Evolutionary conservation across 2,329 filamentous ascomycete species (phyloP).

Genomic region (Trichoderma koningii): DNA sequence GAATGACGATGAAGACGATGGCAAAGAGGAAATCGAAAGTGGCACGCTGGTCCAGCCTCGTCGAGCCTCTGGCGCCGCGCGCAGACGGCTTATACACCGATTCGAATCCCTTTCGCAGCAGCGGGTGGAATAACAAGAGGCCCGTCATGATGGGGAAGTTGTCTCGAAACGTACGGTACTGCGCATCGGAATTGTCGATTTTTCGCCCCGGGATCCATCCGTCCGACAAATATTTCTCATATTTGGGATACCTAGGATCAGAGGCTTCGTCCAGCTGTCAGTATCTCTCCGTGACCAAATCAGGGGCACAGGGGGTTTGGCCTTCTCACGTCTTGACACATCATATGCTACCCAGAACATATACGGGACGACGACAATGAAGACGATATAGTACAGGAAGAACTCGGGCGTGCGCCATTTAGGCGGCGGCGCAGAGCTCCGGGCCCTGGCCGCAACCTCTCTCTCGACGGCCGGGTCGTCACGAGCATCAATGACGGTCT

Average conservation of each 20-base stretch:
- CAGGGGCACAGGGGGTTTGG: background rate
- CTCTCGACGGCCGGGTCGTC: slow-evolving; percentile 44
- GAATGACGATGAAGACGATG: slow-evolving; percentile 70
- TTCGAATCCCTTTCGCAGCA: slow-evolving; percentile 74
- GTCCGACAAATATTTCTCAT: slow-evolving; percentile 66
- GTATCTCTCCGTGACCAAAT: background rate
- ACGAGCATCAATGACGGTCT: slow-evolving; percentile 56
- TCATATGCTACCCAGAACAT: slow-evolving; percentile 92
- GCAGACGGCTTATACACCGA: slow-evolving; percentile 45
- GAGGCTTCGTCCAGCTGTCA: slow-evolving; percentile 55
- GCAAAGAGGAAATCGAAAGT: slow-evolving; percentile 85
- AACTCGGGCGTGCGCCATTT: slow-evolving; percentile 90
- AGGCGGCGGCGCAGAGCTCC: slow-evolving; percentile 56
- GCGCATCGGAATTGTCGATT: slow-evolving; percentile 87
- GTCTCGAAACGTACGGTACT: slow-evolving; percentile 81
- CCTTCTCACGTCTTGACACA: slow-evolving; percentile 72
- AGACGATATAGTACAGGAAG: slow-evolving; percentile 73
- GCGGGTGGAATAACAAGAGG: slow-evolving; percentile 75
- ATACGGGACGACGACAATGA: slow-evolving; percentile 67
- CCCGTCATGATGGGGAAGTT: slow-evolving; percentile 81
- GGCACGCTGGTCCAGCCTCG: slow-evolving; percentile 67
- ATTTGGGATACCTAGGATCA: slow-evolving; percentile 79
- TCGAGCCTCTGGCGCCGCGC: slow-evolving; percentile 50
- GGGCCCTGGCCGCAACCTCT: slow-evolving; percentile 42
- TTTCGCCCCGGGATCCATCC: slow-evolving; percentile 94